phyloP scores from a whole-genome alignment of 495 filamentous ascomycete species.

The Neurospora tetrasperma region DNA sequence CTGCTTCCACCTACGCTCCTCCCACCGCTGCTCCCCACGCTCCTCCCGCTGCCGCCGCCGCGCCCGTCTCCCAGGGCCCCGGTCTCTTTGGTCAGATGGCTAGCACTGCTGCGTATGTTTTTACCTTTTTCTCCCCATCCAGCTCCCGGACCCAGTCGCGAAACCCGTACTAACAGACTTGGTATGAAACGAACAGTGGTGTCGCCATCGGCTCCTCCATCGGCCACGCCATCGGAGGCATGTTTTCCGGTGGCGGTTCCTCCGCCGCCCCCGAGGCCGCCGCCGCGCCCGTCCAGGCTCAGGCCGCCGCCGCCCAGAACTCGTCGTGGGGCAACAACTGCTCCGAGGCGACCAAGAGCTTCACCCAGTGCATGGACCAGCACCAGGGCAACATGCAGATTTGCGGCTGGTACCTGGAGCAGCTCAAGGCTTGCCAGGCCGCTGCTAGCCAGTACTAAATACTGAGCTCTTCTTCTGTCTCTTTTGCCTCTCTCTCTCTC shows the following conservation, averaged over 20 bases:
- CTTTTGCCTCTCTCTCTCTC: too few species aligned
- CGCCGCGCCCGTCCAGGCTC: constrained; percentile 28
- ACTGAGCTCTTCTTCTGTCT: too few species aligned
- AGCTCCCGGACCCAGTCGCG: constrained; percentile 5
- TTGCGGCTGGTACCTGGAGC: constrained; percentile 96
- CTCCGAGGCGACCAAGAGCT: constrained; percentile 66
- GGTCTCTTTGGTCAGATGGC: constrained; percentile 82
- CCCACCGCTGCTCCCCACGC: constrained; percentile 36
- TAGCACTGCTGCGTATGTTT: constrained; percentile 68
- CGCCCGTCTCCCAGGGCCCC: constrained; percentile 44
- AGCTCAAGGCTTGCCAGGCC: constrained; percentile 92
- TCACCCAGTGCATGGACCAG: constrained; percentile 93
- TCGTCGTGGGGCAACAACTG: constrained; percentile 59
- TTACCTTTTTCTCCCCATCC: not conserved
- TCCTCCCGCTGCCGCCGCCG: constrained; percentile 38
- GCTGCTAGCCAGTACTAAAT: constrained; percentile 66
- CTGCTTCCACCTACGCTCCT: constrained; percentile 56
- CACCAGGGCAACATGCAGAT: constrained; percentile 88
- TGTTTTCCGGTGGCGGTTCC: constrained; percentile 59
- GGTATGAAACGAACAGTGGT: constrained; percentile 40
- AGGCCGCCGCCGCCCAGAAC: constrained; percentile 26
- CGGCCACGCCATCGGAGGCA: constrained; percentile 83
- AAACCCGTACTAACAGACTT: constrained; percentile 6
- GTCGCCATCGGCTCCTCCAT: constrained; percentile 91
- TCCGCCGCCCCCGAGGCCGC: constrained; percentile 47